These are phyloP conservation scores for Lecanicillium sp. DNA, from an alignment of 2,329 filamentous ascomycete species.

Conservation along the genomic window DNA sequence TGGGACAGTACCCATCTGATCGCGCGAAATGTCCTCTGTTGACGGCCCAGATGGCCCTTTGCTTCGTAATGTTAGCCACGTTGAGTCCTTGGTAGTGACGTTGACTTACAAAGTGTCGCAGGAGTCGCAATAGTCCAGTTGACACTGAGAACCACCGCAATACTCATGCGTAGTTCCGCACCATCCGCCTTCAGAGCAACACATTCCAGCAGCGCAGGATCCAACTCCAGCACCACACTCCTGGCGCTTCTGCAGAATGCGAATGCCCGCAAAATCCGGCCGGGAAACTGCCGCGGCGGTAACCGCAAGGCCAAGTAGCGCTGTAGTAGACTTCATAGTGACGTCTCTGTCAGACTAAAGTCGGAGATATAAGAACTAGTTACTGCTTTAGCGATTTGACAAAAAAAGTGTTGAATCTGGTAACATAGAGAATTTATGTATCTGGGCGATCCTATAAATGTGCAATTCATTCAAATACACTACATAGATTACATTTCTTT, in stretches of 20 bases:
- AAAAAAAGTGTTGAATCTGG: too few species aligned
- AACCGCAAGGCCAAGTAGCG: neutral
- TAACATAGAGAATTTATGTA: too few species aligned
- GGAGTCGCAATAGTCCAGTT: slow-evolving; percentile 33
- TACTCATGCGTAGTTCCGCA: slow-evolving; percentile 31
- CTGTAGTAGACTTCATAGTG: too few species aligned
- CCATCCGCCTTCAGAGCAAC: slow-evolving; percentile 32
- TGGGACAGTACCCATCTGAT: slow-evolving; percentile 28
- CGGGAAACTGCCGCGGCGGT: neutral
- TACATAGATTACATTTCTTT: too few species aligned
- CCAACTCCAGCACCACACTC: slow-evolving; percentile 31
- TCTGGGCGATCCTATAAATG: too few species aligned
- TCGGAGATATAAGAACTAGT: too few species aligned
- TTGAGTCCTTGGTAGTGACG: neutral
- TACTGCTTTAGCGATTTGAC: too few species aligned
- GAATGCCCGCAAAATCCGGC: too few species aligned
- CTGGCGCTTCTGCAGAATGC: slow-evolving; percentile 3
- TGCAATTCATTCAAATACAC: too few species aligned
- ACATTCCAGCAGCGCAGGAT: slow-evolving; percentile 26
- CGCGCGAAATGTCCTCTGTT: slow-evolving; percentile 27
- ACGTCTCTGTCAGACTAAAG: too few species aligned
- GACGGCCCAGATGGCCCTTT: slow-evolving; percentile 25
- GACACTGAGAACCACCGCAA: slow-evolving; percentile 33
- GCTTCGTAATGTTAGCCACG: neutral
- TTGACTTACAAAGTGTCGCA: slow-evolving; percentile 35